Evolutionary conservation across 176 grass and related monocot species (phyloP).

Genomic region (Guadua angustifolia): DNA sequence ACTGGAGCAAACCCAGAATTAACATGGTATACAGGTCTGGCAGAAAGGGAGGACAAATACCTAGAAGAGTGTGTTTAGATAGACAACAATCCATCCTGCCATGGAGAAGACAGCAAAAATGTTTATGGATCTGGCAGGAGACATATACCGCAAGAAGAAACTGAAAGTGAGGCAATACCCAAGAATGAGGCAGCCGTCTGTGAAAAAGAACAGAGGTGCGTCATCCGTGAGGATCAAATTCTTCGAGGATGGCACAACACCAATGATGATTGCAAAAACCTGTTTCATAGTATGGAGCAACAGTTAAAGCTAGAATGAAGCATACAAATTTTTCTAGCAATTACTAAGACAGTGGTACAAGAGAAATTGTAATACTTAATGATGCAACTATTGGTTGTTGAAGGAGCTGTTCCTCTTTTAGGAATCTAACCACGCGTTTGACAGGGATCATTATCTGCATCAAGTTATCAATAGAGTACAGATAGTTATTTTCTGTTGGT

Average conservation of each 20-base stretch:
- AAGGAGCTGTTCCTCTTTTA: constrained; percentile 53
- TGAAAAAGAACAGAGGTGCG: constrained; percentile 72
- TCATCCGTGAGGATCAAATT: constrained; percentile 61
- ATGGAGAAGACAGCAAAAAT: constrained; percentile 69
- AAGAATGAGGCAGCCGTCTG: constrained; percentile 69
- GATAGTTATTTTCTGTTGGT: constrained; percentile 21
- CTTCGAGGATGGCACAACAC: constrained; percentile 55
- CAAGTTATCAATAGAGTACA: background rate
- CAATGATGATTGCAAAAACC: constrained; percentile 55
- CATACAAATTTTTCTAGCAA: background rate
- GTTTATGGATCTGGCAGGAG: background rate
- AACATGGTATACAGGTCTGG: background rate
- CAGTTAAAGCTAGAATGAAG: background rate
- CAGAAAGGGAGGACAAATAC: background rate
- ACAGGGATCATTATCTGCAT: constrained; percentile 55
- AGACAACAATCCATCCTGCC: constrained; percentile 68
- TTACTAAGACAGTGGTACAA: no score
- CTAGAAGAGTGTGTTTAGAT: constrained; percentile 51
- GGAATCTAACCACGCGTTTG: constrained; percentile 25
- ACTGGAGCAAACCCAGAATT: background rate
- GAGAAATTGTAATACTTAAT: constrained; percentile 33
- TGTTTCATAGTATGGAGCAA: constrained; percentile 22
- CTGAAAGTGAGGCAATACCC: constrained; percentile 42
- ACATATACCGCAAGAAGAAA: background rate
- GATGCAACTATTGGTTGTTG: constrained; percentile 60